phyloP scores from a whole-genome alignment of 2,329 filamentous ascomycete genomes.

The Colletotrichum falcatum region DNA sequence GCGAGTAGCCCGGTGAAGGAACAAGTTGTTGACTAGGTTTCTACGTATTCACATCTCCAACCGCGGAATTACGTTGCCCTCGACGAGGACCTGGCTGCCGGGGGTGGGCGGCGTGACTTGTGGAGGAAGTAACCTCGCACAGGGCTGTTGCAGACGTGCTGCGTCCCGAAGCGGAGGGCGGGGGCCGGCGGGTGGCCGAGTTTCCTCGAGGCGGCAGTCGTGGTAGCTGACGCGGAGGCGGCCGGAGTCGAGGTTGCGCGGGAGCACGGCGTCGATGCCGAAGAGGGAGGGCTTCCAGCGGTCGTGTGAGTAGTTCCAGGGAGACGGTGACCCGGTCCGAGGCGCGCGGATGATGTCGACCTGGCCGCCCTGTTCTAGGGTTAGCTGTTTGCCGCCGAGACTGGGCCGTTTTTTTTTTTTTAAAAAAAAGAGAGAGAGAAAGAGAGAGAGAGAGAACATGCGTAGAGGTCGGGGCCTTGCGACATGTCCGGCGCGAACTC shows the following conservation, averaged over 20 bases:
- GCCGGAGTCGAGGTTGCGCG: conserved; percentile 56
- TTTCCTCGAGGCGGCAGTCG: conserved; percentile 62
- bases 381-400: background rate
- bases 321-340: conserved; percentile 60
- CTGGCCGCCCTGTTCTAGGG: conserved; percentile 54
- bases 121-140: conserved; percentile 60
- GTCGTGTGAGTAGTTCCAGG: conserved; percentile 62
- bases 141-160: conserved; percentile 63
- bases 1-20: too few relatives aligned
- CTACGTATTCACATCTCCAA: too few relatives aligned
- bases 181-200: conserved; percentile 59
- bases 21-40: too few relatives aligned
- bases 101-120: conserved; percentile 62
- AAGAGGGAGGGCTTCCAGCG: conserved; percentile 59
- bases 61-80: conserved; percentile 61
- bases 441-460: conserved; percentile 25
- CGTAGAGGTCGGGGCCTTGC: conserved; percentile 54
- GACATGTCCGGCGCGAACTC: conserved; percentile 58
- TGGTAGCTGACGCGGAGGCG: conserved; percentile 62
- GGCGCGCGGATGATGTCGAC: conserved; percentile 58
- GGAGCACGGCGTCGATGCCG: conserved; percentile 54
- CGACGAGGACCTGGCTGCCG: conserved; percentile 62
- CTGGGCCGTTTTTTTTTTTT: background rate
- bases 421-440: too few relatives aligned
- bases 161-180: conserved; percentile 61